These are phyloP conservation scores for Fusarium denticulatum DNA, from an alignment of 2,329 filamentous ascomycete genomes.

Conservation along the genomic window DNA sequence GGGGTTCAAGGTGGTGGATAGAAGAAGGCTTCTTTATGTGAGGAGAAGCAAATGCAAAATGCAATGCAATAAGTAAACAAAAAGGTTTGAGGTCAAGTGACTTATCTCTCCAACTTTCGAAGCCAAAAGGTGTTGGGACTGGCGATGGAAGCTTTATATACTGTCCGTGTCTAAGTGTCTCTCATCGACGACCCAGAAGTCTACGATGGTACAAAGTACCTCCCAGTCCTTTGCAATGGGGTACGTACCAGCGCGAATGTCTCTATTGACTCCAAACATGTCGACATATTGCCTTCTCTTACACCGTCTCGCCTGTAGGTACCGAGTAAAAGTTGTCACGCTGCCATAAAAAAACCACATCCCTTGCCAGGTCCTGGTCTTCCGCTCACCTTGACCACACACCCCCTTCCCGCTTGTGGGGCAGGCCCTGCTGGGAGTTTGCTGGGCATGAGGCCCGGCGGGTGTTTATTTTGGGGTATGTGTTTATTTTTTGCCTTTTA, in stretches of 20 bases:
- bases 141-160: conserved; percentile 47
- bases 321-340: conserved; percentile 35
- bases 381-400: conserved; percentile 35
- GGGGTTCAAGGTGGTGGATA: conserved; percentile 1
- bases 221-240: conserved; percentile 4
- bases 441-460: conserved; percentile 17
- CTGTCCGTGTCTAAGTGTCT: conserved; percentile 36
- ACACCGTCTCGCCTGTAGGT: conserved; percentile 34
- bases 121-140: conserved; percentile 22
- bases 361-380: conserved; percentile 27
- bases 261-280: conserved; percentile 21
- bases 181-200: conserved; percentile 33
- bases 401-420: conserved; percentile 36
- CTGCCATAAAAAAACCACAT: conserved; percentile 33
- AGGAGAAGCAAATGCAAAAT: conserved; percentile 18
- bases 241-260: conserved; percentile 31
- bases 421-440: conserved; percentile 26
- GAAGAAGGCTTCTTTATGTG: conserved; percentile 27
- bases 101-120: conserved; percentile 37
- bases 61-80: conserved; percentile 1
- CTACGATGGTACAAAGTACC: conserved; percentile 38
- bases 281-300: conserved; percentile 36
- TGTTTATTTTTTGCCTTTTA: background rate
- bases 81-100: conserved; percentile 32
- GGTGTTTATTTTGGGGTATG: conserved; percentile 22